phyloP scores from a whole-genome alignment of 73 alveolate genomes.

The Paramecium tetraurelia region DNA sequence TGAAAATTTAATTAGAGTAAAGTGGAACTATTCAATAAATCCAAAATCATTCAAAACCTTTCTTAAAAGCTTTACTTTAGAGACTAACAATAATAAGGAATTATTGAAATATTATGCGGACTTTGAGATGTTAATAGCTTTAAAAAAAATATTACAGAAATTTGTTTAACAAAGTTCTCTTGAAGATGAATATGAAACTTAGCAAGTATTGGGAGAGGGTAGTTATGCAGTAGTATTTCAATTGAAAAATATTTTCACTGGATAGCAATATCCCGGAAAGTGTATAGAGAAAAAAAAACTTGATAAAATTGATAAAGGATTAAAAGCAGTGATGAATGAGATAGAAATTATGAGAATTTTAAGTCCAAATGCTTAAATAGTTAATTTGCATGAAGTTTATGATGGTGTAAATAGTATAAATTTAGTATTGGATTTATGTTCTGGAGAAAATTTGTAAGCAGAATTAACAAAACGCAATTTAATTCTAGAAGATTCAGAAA shows the following conservation, averaged over 20 bases:
- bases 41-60: background rate
- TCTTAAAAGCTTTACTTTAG: background rate
- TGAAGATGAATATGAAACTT: background rate
- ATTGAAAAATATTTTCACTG: background rate
- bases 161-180: background rate
- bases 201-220: background rate
- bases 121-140: background rate
- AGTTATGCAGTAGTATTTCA: background rate
- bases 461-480: background rate
- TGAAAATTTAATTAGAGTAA: background rate
- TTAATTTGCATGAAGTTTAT: background rate
- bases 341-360: conserved; percentile 17
- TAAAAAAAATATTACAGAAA: background rate
- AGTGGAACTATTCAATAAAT: background rate
- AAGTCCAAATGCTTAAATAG: conserved; percentile 1
- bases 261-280: background rate
- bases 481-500: background rate
- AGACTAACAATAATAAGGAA: background rate
- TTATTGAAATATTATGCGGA: background rate
- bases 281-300: conserved; percentile 14
- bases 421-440: background rate
- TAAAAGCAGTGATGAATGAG: background rate
- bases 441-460: background rate
- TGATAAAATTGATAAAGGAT: background rate
- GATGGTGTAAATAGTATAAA: conserved; percentile 22